Base-by-base conservation (phyloP, 345 rosid genomes). In the Aethionema arabicum region DNA sequence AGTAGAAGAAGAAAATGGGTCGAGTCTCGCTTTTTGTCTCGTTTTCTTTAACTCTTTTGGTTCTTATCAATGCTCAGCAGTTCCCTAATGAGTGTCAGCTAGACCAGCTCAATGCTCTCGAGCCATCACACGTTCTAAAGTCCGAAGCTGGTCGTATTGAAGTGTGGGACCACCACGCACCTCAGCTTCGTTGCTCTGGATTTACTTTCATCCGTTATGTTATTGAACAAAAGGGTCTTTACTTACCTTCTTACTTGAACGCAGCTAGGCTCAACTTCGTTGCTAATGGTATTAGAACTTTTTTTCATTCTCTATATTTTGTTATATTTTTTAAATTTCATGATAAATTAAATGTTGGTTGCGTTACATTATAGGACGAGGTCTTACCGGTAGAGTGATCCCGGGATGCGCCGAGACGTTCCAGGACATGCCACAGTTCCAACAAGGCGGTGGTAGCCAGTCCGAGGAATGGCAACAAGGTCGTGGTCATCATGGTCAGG, bases 351-450 rank as follows among this genome's bases (percentile, higher is more conserved):
- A 32, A 2, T 12, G 11, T 62, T 61, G 32, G 27, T 4, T 16
- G 5, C 16, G 29, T 36, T 57, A 9, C 47, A 38, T 3, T 40
- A 52, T 15, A 74, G 91, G 89, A 42, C 60, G 35, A 41, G 91
- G 95, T 40, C 39, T 81, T 5, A 44, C 61, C 44, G 83, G 86
- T 0, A 52, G 53, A 29, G 56, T 77, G 54, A 42, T 81, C 43
- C 78, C 95, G 3, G 91, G 89, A 14, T 89, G 89, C 35, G 82
- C 91, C 32, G 95, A 83, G 76, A 86, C 91, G 5, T 82, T 53
- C 78, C 81, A 82, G 58, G 72, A 72, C 16, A 40, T 68, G n/a
- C 5, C 76, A 54, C 32, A 32, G 31, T 47, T 66, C 52, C 67
- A 53, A 39, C 72, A 41, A 10, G 8, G 47, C 0, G 21, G 44